Evolutionary conservation across 768 basidiomycete species (phyloP).

Genomic region (Termitomyces sp.): DNA sequence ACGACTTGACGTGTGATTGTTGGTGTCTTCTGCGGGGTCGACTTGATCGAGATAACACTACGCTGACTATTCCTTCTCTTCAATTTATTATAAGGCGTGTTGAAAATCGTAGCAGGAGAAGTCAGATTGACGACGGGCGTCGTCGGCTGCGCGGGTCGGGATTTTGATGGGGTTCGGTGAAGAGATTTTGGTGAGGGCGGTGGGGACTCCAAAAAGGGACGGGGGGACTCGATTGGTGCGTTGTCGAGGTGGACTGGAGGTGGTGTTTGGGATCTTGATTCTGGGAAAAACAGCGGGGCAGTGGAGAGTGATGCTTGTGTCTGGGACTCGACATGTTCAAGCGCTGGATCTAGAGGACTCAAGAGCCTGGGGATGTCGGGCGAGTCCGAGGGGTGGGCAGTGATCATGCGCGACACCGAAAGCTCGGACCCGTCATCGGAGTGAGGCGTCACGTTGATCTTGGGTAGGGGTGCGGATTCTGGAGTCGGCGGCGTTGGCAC

Average conservation of each 20-base stretch:
- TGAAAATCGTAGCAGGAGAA: background rate
- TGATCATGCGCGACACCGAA: background rate
- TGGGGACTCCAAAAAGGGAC: background rate
- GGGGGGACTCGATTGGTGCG: background rate
- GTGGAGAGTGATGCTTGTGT: background rate
- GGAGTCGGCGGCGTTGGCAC: background rate
- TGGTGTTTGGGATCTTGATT: background rate
- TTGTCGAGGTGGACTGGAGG: background rate
- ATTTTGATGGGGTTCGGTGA: background rate
- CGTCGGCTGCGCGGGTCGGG: background rate
- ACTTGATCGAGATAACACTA: background rate
- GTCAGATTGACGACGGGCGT: background rate
- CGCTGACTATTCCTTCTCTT: background rate
- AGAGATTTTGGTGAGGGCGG: background rate
- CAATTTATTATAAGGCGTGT: background rate
- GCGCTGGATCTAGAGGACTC: background rate
- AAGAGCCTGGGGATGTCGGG: background rate
- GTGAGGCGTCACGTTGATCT: background rate
- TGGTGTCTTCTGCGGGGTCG: background rate
- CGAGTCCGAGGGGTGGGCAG: background rate
- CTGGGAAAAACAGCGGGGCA: background rate
- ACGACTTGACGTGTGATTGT: background rate
- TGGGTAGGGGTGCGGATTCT: background rate
- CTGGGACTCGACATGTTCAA: background rate
- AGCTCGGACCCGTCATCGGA: background rate